phyloP scores from a whole-genome alignment of 1,139 yeast species.

The Nakaseomyces sp. region DNA sequence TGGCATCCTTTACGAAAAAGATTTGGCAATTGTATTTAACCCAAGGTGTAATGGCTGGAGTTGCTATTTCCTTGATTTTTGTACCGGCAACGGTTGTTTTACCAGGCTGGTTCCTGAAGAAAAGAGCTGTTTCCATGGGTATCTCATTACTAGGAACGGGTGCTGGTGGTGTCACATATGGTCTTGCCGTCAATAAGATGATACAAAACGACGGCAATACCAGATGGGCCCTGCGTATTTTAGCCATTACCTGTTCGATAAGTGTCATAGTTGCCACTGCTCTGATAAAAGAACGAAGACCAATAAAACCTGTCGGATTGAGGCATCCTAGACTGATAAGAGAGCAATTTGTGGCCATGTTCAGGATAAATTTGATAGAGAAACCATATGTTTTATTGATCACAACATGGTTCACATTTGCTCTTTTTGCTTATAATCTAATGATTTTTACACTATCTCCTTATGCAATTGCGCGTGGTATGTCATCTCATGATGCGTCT shows the following conservation, averaged over 20 bases:
- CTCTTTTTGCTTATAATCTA: constrained; percentile 50
- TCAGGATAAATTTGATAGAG: constrained; percentile 12
- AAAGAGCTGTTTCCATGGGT: constrained; percentile 50
- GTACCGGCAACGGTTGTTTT: constrained; percentile 49
- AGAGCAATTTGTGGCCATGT: constrained; percentile 10
- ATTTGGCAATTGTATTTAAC: constrained; percentile 60
- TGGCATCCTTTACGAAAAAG: constrained; percentile 55
- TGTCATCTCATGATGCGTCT: constrained; percentile 48
- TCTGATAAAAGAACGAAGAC: constrained; percentile 41
- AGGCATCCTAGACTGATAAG: constrained; percentile 15
- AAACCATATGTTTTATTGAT: constrained; percentile 27
- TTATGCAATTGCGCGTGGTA: constrained; percentile 53
- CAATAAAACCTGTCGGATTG: constrained; percentile 29
- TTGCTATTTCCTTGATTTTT: constrained; percentile 51
- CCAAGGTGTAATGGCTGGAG: constrained; percentile 59
- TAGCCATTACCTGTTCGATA: constrained; percentile 39
- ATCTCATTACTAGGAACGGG: constrained; percentile 52
- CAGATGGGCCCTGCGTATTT: constrained; percentile 59
- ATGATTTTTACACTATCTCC: constrained; percentile 54
- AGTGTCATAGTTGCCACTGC: constrained; percentile 33
- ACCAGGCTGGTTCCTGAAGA: constrained; percentile 55
- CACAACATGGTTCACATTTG: constrained; percentile 48
- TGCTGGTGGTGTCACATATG: constrained; percentile 44
- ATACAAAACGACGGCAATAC: constrained; percentile 46
- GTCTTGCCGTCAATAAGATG: constrained; percentile 35